phyloP scores from a whole-genome alignment of 2,329 filamentous ascomycete genomes.

The Drechslerella coelobrocha region DNA sequence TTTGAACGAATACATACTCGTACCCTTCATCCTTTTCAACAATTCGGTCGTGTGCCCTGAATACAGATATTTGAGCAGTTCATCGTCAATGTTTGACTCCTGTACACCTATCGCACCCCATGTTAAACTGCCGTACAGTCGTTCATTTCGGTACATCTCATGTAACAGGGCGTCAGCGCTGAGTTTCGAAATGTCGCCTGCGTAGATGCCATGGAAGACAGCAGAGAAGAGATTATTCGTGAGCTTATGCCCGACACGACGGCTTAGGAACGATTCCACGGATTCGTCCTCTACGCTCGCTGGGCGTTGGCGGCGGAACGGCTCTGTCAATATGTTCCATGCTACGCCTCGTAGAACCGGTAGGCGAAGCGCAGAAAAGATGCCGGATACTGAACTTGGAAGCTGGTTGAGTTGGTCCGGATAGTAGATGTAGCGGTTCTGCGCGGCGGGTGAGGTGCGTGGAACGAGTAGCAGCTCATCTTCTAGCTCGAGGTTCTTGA shows the following conservation, averaged over 20 bases:
- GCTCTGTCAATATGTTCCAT: constrained; percentile 56
- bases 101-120: constrained; percentile 55
- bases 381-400: constrained; percentile 59
- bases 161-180: constrained; percentile 66
- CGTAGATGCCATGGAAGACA: constrained; percentile 85
- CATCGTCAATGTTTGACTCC: constrained; percentile 55
- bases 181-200: constrained; percentile 81
- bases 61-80: constrained; percentile 49
- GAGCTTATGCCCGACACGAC: constrained; percentile 64
- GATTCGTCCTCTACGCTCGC: constrained; percentile 69
- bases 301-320: constrained; percentile 56
- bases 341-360: constrained; percentile 65
- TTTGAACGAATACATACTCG: constrained; percentile 62
- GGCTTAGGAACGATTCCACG: constrained; percentile 70
- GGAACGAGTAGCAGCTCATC: constrained; percentile 59
- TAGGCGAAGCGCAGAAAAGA: constrained; percentile 61
- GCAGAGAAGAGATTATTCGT: constrained; percentile 79
- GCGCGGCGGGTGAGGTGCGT: constrained; percentile 63
- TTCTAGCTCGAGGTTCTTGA: constrained; percentile 59
- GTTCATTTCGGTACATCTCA: constrained; percentile 53
- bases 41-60: constrained; percentile 45
- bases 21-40: constrained; percentile 53
- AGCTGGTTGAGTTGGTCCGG: constrained; percentile 77
- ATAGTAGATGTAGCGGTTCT: constrained; percentile 84
- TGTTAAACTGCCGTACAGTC: constrained; percentile 58